phyloP scores from a whole-genome alignment of 1,284 basidiomycete genomes.

The Kalmanozyma brasiliensis region DNA sequence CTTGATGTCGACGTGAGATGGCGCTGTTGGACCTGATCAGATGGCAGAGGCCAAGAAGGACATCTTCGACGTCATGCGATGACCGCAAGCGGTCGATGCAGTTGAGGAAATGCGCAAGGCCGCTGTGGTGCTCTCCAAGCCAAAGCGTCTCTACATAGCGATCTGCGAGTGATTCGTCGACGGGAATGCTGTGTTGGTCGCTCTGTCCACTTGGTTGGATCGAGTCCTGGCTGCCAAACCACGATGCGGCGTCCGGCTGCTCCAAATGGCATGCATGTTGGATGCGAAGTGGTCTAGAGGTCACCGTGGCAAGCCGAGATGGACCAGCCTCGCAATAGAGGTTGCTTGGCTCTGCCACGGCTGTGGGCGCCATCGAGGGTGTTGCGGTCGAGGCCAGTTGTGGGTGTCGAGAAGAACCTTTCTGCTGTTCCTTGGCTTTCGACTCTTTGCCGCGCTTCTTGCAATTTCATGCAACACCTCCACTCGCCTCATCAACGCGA shows the following conservation, averaged over 20 bases:
- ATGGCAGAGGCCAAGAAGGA: slow-evolving; percentile 27
- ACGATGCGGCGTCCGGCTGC: slow-evolving; percentile 16
- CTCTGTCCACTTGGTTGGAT: not conserved
- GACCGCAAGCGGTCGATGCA: slow-evolving; percentile 26
- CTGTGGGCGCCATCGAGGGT: slow-evolving; percentile 11
- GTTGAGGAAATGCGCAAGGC: slow-evolving; percentile 31
- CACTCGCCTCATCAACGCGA: slow-evolving; percentile 10
- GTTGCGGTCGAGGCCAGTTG: not conserved
- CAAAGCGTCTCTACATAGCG: slow-evolving; percentile 36
- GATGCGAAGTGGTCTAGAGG: slow-evolving; percentile 3
- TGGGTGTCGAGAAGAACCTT: not conserved
- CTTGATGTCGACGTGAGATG: slow-evolving; percentile 21
- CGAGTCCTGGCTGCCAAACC: slow-evolving; percentile 19
- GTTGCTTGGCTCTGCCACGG: not conserved
- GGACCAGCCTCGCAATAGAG: slow-evolving; percentile 8
- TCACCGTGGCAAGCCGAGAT: slow-evolving; percentile 3
- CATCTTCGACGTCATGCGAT: slow-evolving; percentile 15
- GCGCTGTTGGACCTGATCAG: slow-evolving; percentile 28
- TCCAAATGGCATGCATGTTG: slow-evolving; percentile 25
- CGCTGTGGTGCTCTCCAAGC: slow-evolving; percentile 45
- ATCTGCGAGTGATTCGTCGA: slow-evolving; percentile 2
- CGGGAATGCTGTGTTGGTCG: not conserved
- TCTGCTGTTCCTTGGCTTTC: not conserved
- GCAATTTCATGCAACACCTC: slow-evolving; percentile 1
- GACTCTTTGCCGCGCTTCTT: not conserved